Percentiles rank a stretch among this genome's conserved stretches.
Evolutionary conservation across 176 grass and related monocot species (phyloP).

Genomic region (Cymbopogon citratus): DNA sequence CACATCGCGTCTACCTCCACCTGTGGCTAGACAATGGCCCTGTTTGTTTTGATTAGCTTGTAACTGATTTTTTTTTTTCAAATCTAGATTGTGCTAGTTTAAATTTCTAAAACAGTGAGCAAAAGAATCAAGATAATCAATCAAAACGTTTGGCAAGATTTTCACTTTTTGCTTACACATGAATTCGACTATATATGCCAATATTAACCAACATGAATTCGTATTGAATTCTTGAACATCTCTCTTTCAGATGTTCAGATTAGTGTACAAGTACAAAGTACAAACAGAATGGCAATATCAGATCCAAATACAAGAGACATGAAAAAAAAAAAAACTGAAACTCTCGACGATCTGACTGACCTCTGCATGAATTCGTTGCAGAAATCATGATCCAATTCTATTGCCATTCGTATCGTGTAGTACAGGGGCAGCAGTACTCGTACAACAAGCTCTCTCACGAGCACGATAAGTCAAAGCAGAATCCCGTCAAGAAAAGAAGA

Average conservation of each 20-base stretch:
- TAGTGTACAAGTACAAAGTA: neutral
- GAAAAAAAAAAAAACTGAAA: neutral
- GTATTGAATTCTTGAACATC: neutral
- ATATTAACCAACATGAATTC: no score
- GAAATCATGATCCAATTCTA: neutral
- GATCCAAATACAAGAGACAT: neutral
- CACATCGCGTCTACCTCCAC: neutral
- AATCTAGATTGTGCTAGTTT: no score
- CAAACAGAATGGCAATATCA: neutral
- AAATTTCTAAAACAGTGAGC: no score
- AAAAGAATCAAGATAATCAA: no score
- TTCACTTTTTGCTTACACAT: no score
- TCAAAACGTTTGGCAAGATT: no score
- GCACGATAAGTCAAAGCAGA: neutral
- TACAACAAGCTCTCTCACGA: slow-evolving; percentile 9
- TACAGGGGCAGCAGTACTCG: slow-evolving; percentile 2
- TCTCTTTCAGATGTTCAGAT: neutral
- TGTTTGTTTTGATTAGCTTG: no score
- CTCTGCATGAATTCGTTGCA: neutral
- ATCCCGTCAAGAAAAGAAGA: slow-evolving; percentile 6
- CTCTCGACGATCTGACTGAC: slow-evolving; percentile 11
- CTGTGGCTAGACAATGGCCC: no score
- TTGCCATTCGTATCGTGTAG: slow-evolving; percentile 17
- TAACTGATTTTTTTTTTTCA: no score
- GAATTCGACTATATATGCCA: neutral